Evolutionary conservation across 2,329 filamentous ascomycete species (phyloP).

Genomic region (Colletotrichum agaves): DNA sequence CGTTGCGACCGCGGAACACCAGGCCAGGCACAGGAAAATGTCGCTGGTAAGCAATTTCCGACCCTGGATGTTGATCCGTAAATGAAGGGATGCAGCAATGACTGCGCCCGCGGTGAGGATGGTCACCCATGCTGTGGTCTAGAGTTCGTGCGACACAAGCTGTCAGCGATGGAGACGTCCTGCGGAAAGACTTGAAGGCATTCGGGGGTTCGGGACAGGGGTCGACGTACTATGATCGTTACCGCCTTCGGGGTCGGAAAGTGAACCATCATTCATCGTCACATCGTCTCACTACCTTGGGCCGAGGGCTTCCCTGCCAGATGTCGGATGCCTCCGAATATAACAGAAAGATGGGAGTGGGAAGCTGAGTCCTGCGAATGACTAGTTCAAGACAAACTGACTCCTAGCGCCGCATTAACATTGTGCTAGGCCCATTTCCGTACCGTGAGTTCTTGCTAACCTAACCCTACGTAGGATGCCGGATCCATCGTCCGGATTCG

Average conservation of each 20-base stretch:
- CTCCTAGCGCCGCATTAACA: slow-evolving; percentile 12
- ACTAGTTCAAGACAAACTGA: slow-evolving; percentile 23
- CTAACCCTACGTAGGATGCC: slow-evolving; percentile 9
- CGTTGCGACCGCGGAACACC: slow-evolving; percentile 21
- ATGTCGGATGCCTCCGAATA: slow-evolving; percentile 1
- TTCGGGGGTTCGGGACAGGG: neutral
- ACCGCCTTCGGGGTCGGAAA: slow-evolving; percentile 35
- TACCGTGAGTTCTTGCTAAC: neutral
- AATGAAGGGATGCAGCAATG: slow-evolving; percentile 28
- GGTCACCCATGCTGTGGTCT: slow-evolving; percentile 32
- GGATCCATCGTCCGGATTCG: slow-evolving; percentile 33
- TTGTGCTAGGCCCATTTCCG: slow-evolving; percentile 19
- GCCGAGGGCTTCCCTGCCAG: too few relatives aligned
- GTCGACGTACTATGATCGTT: slow-evolving; percentile 32
- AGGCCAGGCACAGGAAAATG: slow-evolving; percentile 28
- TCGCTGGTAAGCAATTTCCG: slow-evolving; percentile 23
- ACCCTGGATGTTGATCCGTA: slow-evolving; percentile 33
- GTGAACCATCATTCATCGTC: slow-evolving; percentile 35
- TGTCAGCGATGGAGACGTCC: neutral
- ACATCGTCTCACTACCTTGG: neutral
- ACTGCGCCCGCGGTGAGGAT: slow-evolving; percentile 33
- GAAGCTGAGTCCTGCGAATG: slow-evolving; percentile 12
- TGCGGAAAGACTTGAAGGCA: neutral
- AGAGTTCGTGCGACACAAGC: neutral
- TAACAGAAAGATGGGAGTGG: neutral